phyloP scores from a whole-genome alignment of 208 protist genomes.

The Acanthamoeba royreba region DNA sequence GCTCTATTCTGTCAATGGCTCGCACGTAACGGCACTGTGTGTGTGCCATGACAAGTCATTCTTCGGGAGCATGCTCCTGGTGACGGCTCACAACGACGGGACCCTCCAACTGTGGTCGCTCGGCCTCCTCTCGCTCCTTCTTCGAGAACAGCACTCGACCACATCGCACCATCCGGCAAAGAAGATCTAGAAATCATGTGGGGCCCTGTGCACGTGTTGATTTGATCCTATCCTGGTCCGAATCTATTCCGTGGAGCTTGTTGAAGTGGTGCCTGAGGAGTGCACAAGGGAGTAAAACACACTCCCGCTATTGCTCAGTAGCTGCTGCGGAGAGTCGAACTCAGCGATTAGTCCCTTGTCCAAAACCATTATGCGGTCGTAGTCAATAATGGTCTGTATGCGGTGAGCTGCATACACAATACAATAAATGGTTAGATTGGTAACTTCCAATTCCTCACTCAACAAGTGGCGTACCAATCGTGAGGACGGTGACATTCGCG shows the following conservation, averaged over 20 bases:
- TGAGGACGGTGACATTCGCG: too few species aligned
- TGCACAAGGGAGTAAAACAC: not conserved
- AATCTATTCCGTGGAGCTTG: not conserved
- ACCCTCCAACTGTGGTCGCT: not conserved
- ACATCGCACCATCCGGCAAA: not conserved
- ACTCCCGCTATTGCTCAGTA: not conserved
- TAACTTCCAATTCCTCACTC: too few species aligned
- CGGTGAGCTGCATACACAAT: constrained; percentile 53
- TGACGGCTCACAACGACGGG: not conserved
- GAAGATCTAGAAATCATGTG: not conserved
- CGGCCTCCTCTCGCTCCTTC: not conserved
- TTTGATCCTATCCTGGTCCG: not conserved
- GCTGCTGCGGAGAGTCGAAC: not conserved
- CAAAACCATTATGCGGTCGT: constrained; percentile 51
- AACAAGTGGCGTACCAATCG: too few species aligned
- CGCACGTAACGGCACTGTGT: not conserved
- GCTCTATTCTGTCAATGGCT: not conserved
- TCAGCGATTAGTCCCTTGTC: not conserved
- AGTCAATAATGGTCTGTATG: constrained; percentile 67
- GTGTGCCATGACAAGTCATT: not conserved
- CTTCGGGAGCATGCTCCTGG: not conserved
- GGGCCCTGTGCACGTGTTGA: too few species aligned
- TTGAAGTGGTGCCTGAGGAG: not conserved
- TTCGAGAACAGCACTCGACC: not conserved
- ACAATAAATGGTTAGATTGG: constrained; percentile 71